A percentile compares a stretch with the other conserved stretches of the same genome.
These are phyloP conservation scores for Trichoderma erinaceum DNA, from an alignment of 495 filamentous ascomycete genomes.

Conservation along the genomic window DNA sequence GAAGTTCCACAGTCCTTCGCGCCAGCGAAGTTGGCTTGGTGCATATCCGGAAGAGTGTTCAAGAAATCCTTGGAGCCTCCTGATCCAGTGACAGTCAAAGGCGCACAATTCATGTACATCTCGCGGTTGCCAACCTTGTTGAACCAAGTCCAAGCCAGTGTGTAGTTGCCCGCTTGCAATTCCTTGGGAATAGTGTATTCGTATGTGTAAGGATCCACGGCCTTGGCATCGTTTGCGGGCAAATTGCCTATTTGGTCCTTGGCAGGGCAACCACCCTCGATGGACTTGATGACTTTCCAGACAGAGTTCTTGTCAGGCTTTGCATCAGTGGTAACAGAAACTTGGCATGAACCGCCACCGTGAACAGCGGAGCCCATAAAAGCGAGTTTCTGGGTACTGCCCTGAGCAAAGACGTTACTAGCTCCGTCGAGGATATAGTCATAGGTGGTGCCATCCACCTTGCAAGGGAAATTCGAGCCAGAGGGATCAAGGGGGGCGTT, in stretches of 20 bases:
- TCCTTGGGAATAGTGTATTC: constrained; percentile 52
- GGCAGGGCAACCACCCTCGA: constrained; percentile 74
- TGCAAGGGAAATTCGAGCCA: constrained; percentile 77
- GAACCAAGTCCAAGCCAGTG: constrained; percentile 84
- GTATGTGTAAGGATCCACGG: constrained; percentile 36
- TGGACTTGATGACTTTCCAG: constrained; percentile 77
- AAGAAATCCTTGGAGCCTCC: constrained; percentile 45
- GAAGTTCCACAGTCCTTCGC: constrained; percentile 47
- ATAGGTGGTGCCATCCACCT: constrained; percentile 35
- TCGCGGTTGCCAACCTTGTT: constrained; percentile 85
- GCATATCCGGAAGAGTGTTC: constrained; percentile 67
- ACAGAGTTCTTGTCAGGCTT: constrained; percentile 48
- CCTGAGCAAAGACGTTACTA: constrained; percentile 46
- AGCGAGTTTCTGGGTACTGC: constrained; percentile 45
- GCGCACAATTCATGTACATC: constrained; percentile 94
- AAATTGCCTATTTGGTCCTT: constrained; percentile 39
- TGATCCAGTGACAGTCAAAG: constrained; percentile 55
- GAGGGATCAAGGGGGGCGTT: constrained; percentile 49
- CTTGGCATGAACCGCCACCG: constrained; percentile 81
- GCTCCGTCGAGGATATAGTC: constrained; percentile 32
- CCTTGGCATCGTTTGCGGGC: constrained; percentile 25
- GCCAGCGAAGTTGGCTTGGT: constrained; percentile 57
- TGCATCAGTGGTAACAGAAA: constrained; percentile 71
- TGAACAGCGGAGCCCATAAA: constrained; percentile 65
- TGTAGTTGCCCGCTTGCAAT: constrained; percentile 54